These are phyloP conservation scores for Cryomyces minteri DNA, from an alignment of 495 filamentous ascomycete species.

Conservation along the genomic window DNA sequence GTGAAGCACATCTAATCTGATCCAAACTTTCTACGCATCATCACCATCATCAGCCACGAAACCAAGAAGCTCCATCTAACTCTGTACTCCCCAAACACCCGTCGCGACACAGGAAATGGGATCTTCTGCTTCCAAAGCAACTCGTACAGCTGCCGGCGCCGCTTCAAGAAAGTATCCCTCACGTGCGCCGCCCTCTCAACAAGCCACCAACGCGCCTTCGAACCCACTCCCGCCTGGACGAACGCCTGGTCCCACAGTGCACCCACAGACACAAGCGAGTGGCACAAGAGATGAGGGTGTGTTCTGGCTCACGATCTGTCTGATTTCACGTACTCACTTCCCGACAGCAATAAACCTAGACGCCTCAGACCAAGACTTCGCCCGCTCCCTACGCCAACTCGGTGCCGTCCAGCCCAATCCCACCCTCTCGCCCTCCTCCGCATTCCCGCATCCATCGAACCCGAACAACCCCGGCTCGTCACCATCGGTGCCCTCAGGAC, in stretches of 20 bases:
- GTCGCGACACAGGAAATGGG: slow-evolving; percentile 29
- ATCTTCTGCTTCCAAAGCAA: slow-evolving; percentile 42
- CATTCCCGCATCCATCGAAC: slow-evolving; percentile 18
- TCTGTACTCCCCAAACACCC: too few relatives aligned
- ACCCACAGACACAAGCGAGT: slow-evolving; percentile 16
- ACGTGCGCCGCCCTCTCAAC: slow-evolving; percentile 19
- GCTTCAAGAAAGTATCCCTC: slow-evolving; percentile 38
- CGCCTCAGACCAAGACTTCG: slow-evolving; percentile 44
- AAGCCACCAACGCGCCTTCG: slow-evolving; percentile 9
- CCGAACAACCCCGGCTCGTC: slow-evolving; percentile 5
- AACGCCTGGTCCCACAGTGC: slow-evolving; percentile 17
- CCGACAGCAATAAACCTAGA: slow-evolving; percentile 44
- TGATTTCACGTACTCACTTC: slow-evolving; percentile 1
- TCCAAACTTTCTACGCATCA: too few relatives aligned
- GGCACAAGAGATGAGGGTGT: slow-evolving; percentile 16
- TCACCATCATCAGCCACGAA: too few relatives aligned
- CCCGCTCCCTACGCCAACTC: slow-evolving; percentile 38
- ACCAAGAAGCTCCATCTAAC: too few relatives aligned
- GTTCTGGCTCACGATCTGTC: neutral
- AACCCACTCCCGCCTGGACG: slow-evolving; percentile 8
- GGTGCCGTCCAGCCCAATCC: slow-evolving; percentile 46
- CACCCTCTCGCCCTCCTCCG: slow-evolving; percentile 36
- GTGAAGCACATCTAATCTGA: too few relatives aligned
- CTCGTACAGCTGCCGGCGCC: slow-evolving; percentile 28
- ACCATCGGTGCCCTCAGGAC: slow-evolving; percentile 4